phyloP scores from a whole-genome alignment of 305 asterid genomes.

The Withania somnifera region DNA sequence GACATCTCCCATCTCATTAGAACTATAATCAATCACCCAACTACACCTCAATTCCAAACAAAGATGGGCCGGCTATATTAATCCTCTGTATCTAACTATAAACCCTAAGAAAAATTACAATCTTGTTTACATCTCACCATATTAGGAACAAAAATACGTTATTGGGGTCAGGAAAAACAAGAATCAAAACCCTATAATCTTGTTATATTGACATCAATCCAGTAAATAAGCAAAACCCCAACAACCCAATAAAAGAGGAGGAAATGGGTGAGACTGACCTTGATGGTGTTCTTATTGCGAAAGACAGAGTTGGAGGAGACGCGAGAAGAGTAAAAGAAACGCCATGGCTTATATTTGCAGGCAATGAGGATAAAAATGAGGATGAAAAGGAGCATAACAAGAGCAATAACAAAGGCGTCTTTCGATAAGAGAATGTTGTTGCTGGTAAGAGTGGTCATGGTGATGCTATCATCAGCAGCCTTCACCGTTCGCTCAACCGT shows the following conservation, averaged over 20 bases:
- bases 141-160: background rate
- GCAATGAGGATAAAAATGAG: slow-evolving; percentile 56
- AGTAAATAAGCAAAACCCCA: too few relatives aligned
- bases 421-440: slow-evolving; percentile 22
- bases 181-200: background rate
- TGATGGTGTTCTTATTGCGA: slow-evolving; percentile 25
- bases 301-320: slow-evolving; percentile 26
- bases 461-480: background rate
- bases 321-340: slow-evolving; percentile 32
- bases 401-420: slow-evolving; percentile 12
- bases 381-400: slow-evolving; percentile 69
- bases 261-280: slow-evolving; percentile 28
- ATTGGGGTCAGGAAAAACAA: background rate
- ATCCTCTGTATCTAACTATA: background rate
- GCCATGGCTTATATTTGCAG: slow-evolving; percentile 85
- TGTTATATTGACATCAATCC: too few relatives aligned
- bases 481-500: too few relatives aligned
- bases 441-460: slow-evolving; percentile 11
- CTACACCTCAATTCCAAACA: background rate
- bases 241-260: background rate
- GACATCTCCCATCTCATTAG: background rate
- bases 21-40: background rate
- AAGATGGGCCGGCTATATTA: background rate
- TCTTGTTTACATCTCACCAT: background rate
- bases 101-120: background rate